Conservation (phyloP, 495 filamentous ascomycete species). For the Tuber magnatum region DNA sequence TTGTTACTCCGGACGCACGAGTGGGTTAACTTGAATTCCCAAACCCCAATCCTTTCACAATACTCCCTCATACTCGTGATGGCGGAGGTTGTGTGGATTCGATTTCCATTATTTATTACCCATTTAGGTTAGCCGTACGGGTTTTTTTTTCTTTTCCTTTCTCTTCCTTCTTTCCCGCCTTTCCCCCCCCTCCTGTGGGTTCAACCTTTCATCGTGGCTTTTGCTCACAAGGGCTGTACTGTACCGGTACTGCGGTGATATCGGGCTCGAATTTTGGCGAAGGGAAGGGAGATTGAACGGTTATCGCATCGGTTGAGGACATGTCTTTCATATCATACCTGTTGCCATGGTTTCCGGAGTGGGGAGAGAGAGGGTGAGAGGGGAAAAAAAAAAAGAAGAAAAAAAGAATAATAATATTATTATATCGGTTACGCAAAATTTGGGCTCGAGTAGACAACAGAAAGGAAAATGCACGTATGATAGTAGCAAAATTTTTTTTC, state of each 20-base stretch:
- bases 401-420: background rate
- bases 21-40: too few relatives aligned
- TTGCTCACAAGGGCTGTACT: background rate
- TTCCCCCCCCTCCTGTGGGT: too few relatives aligned
- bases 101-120: background rate
- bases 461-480: too few relatives aligned
- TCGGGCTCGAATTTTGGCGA: slow-evolving; percentile 4
- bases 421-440: background rate
- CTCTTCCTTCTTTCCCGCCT: background rate
- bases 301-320: background rate
- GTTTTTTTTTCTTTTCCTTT: slow-evolving; percentile 4
- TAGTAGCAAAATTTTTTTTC: too few relatives aligned
- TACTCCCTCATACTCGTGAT: background rate
- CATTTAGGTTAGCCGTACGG: background rate
- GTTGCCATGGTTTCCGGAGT: slow-evolving; percentile 21
- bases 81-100: slow-evolving; percentile 3
- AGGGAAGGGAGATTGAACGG: slow-evolving; percentile 8
- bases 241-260: background rate
- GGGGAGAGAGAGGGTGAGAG: background rate
- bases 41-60: background rate
- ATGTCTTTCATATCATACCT: slow-evolving; percentile 12
- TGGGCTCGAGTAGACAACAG: background rate
- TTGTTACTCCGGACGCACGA: background rate
- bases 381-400: background rate
- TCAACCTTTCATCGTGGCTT: background rate